A percentile compares a stretch with the other conserved stretches of the same genome.
These are phyloP conservation scores for Mycena polygramma DNA, from an alignment of 768 basidiomycete genomes.

Conservation along the genomic window DNA sequence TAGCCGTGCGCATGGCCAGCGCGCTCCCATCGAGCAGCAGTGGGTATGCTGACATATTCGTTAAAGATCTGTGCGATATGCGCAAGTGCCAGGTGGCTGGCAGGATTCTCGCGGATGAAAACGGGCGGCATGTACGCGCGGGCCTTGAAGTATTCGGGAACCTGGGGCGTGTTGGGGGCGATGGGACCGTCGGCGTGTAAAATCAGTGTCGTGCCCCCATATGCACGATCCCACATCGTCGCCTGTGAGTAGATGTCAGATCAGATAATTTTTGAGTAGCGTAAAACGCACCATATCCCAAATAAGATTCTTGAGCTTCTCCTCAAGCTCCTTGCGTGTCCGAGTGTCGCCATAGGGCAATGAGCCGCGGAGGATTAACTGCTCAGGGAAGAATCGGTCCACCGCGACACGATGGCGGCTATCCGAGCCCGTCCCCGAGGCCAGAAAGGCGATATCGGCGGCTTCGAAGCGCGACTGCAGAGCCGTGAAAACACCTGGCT, in stretches of 20 bases:
- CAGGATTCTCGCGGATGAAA: background rate
- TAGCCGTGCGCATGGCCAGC: background rate
- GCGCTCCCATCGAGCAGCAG: background rate
- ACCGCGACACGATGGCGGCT: background rate
- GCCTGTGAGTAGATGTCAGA: background rate
- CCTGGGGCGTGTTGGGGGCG: background rate
- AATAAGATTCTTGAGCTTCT: background rate
- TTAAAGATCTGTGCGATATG: background rate
- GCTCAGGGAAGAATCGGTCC: background rate
- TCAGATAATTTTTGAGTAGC: background rate
- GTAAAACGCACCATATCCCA: background rate
- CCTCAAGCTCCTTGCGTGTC: background rate
- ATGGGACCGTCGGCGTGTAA: conserved; percentile 1
- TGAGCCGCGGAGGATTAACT: background rate
- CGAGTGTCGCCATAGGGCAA: background rate
- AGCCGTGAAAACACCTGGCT: background rate
- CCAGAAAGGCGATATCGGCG: background rate
- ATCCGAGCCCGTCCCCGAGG: background rate
- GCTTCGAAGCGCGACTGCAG: background rate
- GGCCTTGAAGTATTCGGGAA: background rate
- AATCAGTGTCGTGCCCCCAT: conserved; percentile 3
- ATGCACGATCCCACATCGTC: conserved; percentile 11
- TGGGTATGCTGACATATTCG: conserved; percentile 1
- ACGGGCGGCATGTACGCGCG: background rate
- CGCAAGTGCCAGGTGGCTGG: background rate